Evolutionary conservation across 306 rosid genomes (phyloP).

Genomic region (Carpinus fangiana): DNA sequence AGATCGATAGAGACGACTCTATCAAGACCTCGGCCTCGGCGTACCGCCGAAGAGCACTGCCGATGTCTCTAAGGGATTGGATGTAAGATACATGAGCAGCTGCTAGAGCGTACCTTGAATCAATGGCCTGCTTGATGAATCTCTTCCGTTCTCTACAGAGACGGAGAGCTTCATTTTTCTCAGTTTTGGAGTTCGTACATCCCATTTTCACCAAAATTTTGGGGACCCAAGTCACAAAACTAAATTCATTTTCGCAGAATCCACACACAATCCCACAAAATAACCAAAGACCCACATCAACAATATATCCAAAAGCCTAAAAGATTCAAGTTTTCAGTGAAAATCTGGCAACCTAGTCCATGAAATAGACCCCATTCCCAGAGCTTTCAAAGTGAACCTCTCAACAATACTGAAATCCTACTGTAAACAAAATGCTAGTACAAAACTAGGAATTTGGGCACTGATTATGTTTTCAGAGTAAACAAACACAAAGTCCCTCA

Average conservation of each 20-base stretch:
- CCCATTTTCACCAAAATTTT: slow-evolving; percentile 59
- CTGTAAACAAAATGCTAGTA: not conserved
- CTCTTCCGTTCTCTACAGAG: slow-evolving; percentile 78
- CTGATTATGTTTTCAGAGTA: not conserved
- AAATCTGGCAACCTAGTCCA: not conserved
- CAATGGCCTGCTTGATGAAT: slow-evolving; percentile 77
- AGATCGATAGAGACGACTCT: slow-evolving; percentile 75
- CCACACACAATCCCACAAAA: not conserved
- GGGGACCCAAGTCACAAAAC: slow-evolving; percentile 28
- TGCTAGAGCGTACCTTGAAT: slow-evolving; percentile 80
- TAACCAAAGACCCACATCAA: not conserved
- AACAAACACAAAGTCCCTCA: not conserved
- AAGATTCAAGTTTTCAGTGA: not conserved
- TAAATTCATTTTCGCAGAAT: slow-evolving; percentile 23
- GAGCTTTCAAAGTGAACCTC: not conserved
- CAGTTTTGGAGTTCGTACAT: slow-evolving; percentile 64
- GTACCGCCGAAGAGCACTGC: slow-evolving; percentile 73
- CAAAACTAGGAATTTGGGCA: not conserved
- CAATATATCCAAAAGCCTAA: not conserved
- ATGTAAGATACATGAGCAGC: slow-evolving; percentile 85
- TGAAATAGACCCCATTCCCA: not conserved
- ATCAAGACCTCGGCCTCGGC: slow-evolving; percentile 81
- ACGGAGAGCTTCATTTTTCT: slow-evolving; percentile 73
- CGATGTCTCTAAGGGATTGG: slow-evolving; percentile 69
- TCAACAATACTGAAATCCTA: not conserved